Base-by-base conservation (phyloP, 495 filamentous ascomycete genomes). In the Aspergillus coremiiformis region DNA sequence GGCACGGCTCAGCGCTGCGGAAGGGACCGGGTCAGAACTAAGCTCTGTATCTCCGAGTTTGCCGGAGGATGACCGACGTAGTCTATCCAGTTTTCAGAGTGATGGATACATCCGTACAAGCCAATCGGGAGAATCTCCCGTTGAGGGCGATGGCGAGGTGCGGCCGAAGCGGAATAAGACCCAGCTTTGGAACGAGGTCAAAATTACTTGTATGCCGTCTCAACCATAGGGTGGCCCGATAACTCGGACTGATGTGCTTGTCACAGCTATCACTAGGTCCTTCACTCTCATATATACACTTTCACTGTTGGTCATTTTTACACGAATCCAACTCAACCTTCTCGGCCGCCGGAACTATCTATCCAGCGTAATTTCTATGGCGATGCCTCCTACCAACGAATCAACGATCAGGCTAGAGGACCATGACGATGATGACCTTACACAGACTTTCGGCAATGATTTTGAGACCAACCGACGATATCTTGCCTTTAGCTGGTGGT, bases 121-220 rank as follows among this genome's bases (percentile, higher is more conserved):
- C 63, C 89, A 94, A 66, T 64, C 85, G 39, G 78, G 71, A 14
- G 74, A 83, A 39, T 74, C 79, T 6, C 60, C 66, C 4, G 24
- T 58, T 26, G 71, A 71, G 57, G 49, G 70, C 60, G 62, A 67
- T 50, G 56, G 56, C 35, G 53, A 66, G 44, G 52, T 62, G 37
- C 80, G 75, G 59, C 72, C 82, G 42, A 83, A 82, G 58, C 93
- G 85, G 68, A 87, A 84, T 35, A 98, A 96, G 75, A 79, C 84
- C 21, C 89, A 96, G 69, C 74, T 99, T 15, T 99, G 93, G 93
- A 89, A 94, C 67, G 94, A 99, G 61, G 81, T 99, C 58, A 99
- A 95, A 61, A 95, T 99, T 56, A 86, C 80, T 71, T 90, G 91
- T 95, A 72, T 61, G 87, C 66, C 12, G 23, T 43, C 17, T 23